These are phyloP conservation scores for Priceomyces melissophilus DNA, from an alignment of 805 yeast species.

Conservation along the genomic window DNA sequence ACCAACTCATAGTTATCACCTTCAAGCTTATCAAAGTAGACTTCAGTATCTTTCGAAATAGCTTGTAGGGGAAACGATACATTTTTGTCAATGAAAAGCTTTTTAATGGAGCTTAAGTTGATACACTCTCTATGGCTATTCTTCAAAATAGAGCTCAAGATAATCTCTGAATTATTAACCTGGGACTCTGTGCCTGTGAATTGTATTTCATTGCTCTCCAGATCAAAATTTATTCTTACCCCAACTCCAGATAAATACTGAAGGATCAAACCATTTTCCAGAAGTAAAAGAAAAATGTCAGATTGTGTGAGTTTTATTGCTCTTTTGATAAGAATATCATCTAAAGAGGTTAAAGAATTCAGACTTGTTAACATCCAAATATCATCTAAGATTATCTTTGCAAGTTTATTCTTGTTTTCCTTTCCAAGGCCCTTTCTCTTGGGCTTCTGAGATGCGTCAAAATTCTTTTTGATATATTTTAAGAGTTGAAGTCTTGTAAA, in stretches of 20 bases:
- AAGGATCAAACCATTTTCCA: slow-evolving; percentile 36
- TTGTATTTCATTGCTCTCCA: slow-evolving; percentile 22
- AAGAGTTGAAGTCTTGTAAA: slow-evolving; percentile 13
- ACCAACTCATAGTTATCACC: slow-evolving; percentile 28
- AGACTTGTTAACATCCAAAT: slow-evolving; percentile 32
- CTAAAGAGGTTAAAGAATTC: slow-evolving; percentile 18
- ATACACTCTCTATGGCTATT: slow-evolving; percentile 24
- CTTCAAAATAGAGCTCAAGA: slow-evolving; percentile 30
- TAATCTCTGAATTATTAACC: slow-evolving; percentile 41
- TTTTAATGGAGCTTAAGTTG: slow-evolving; percentile 26
- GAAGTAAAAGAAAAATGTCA: slow-evolving; percentile 40
- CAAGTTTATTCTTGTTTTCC: slow-evolving; percentile 14
- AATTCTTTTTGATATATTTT: slow-evolving; percentile 7
- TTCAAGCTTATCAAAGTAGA: slow-evolving; percentile 26
- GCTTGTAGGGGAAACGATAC: slow-evolving; percentile 22
- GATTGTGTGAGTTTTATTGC: slow-evolving; percentile 28
- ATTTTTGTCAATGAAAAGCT: slow-evolving; percentile 24
- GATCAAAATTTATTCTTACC: slow-evolving; percentile 31
- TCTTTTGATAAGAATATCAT: slow-evolving; percentile 30
- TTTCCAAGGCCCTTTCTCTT: slow-evolving; percentile 4
- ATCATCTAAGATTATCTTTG: slow-evolving; percentile 25
- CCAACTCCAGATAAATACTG: slow-evolving; percentile 42
- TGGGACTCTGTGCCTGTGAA: slow-evolving; percentile 42
- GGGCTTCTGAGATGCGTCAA: neutral
- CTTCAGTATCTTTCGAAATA: slow-evolving; percentile 32